A percentile compares a stretch with the other conserved stretches of the same genome.
Evolutionary conservation across 805 yeast species (phyloP).

Genomic region (Myxozyma melibiosi): DNA sequence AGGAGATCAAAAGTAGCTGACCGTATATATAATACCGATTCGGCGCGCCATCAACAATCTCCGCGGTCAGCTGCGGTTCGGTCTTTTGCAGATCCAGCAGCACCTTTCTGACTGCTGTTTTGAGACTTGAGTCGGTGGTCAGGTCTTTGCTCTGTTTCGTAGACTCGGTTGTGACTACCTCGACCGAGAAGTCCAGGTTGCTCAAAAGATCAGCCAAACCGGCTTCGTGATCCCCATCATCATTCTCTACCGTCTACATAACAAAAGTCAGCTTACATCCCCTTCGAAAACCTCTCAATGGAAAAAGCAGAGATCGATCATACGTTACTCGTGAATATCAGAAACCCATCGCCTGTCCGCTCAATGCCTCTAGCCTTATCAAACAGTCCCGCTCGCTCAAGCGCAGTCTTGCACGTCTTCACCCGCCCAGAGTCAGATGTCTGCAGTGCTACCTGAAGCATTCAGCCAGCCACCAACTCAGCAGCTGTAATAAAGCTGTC

Average conservation of each 20-base stretch:
- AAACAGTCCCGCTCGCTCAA: slow-evolving; percentile 15
- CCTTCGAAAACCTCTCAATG: too few relatives aligned
- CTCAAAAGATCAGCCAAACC: background rate
- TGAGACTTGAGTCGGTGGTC: background rate
- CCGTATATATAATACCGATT: slow-evolving; percentile 62
- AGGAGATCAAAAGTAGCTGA: slow-evolving; percentile 59
- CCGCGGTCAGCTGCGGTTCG: background rate
- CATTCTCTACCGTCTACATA: background rate
- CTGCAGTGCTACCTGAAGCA: slow-evolving; percentile 16
- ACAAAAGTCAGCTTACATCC: too few relatives aligned
- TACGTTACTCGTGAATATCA: slow-evolving; percentile 24
- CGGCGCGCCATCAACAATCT: slow-evolving; percentile 43
- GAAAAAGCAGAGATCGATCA: background rate
- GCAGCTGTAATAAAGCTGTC: too few relatives aligned
- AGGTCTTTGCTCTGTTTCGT: background rate
- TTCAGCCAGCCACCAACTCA: background rate
- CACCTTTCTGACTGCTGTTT: background rate
- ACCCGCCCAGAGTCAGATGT: slow-evolving; percentile 12
- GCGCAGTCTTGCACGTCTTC: slow-evolving; percentile 21
- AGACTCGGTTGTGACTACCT: background rate
- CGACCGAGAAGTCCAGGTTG: background rate
- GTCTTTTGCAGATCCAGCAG: background rate
- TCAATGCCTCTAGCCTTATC: slow-evolving; percentile 25
- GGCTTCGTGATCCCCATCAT: background rate
- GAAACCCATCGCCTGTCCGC: slow-evolving; percentile 7